These are phyloP conservation scores for Blastomyces silverae DNA, from an alignment of 2,329 filamentous ascomycete genomes.

Conservation along the genomic window DNA sequence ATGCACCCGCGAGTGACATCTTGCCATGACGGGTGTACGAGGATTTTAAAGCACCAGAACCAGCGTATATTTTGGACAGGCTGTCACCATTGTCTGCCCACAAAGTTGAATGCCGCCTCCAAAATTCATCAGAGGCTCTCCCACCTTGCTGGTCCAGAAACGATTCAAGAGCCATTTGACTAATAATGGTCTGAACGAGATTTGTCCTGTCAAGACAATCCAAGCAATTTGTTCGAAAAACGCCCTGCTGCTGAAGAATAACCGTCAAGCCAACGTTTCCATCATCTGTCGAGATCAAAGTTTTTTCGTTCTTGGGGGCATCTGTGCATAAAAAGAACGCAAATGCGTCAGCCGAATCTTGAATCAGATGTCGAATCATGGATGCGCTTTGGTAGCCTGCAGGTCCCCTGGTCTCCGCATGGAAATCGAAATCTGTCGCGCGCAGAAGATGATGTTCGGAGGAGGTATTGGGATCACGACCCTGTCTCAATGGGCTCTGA, in stretches of 20 bases:
- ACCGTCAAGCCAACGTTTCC: slow-evolving; percentile 48
- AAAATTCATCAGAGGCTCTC: slow-evolving; percentile 69
- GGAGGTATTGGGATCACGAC: slow-evolving; percentile 45
- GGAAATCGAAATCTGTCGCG: slow-evolving; percentile 90
- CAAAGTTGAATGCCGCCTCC: slow-evolving; percentile 82
- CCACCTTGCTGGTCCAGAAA: slow-evolving; percentile 70
- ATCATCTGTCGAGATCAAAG: slow-evolving; percentile 24
- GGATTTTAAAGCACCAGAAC: slow-evolving; percentile 89
- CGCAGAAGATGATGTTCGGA: slow-evolving; percentile 67
- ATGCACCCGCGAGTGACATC: slow-evolving; percentile 86
- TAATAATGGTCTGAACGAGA: slow-evolving; percentile 90
- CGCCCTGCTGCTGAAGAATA: slow-evolving; percentile 85
- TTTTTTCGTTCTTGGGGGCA: slow-evolving; percentile 45
- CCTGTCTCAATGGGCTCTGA: slow-evolving; percentile 62
- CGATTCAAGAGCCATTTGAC: slow-evolving; percentile 80
- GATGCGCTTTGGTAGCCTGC: slow-evolving; percentile 86
- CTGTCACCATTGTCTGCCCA: slow-evolving; percentile 98
- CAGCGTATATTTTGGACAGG: slow-evolving; percentile 90
- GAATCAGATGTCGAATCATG: slow-evolving; percentile 71
- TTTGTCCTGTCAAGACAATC: slow-evolving; percentile 96
- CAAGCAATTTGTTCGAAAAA: slow-evolving; percentile 91
- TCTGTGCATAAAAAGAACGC: slow-evolving; percentile 86
- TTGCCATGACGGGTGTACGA: slow-evolving; percentile 92
- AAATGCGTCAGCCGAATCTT: slow-evolving; percentile 74
- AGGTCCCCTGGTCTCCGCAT: slow-evolving; percentile 82